Evolutionary conservation across 2,329 filamentous ascomycete genomes (phyloP), one percentile per base, ranked within the genome.

Genomic region (Mollisia scopiformis): DNA sequence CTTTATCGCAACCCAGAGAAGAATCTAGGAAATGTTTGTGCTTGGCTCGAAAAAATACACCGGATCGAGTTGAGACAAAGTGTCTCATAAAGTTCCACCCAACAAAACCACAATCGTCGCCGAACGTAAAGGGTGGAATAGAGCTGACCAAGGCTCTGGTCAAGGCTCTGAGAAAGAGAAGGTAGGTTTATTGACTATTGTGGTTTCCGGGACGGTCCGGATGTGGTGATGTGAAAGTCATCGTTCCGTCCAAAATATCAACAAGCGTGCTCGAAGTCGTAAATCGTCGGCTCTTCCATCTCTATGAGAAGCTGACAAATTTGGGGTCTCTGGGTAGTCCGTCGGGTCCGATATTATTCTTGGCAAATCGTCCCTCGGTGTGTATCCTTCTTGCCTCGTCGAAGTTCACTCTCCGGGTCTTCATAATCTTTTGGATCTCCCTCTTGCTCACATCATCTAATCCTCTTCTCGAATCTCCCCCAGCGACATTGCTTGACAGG

Each of bases 381-480:
- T 91, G 96, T 49, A 92, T 83, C 70, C 91, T 84, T 69, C 95
- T 84, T 39, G 94, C 95, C 78, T 97, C 92, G 77, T 99, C 94
- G 74, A 99, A 99, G 62, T 83, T 85, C 66, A 98, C 85, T 61
- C 88, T 84, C 66, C 88, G 84, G 74, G 84, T 88, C 84, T 92
- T 94, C 95, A 99, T 99, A 69, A 99, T 93, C 69, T 84, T 85
- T 71, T 93, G 84, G 43, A 99, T 88, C 75, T 96, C 92, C 39
- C 82, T 79, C 81, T 98, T 98, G 59, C 86, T 90, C 51, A 79
- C 80, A 66, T 90, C 87, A 73, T 98, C 93, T 19, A 99, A 82
- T 0, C 95, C 95, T 0, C 87, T 85, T 67, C 95, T 86, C 30
- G 82, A 81, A 74, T 99, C 95, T 54, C 90, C 91, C 13, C 84